Evolutionary conservation across 495 filamentous ascomycete genomes (phyloP).

Genomic region (Xylaria longipes): DNA sequence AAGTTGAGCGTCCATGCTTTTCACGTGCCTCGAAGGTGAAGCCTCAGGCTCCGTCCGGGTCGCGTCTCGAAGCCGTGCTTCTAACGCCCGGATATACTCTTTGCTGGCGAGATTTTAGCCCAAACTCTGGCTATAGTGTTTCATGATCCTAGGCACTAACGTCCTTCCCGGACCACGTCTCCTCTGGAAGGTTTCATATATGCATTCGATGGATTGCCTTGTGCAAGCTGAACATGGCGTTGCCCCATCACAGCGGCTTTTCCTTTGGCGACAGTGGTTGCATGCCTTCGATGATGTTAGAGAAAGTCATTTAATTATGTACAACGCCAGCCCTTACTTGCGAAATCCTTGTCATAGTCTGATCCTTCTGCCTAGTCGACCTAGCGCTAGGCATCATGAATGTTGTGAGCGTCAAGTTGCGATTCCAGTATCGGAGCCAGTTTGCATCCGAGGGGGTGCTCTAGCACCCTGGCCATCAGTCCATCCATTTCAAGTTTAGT

Average conservation of each 20-base stretch:
- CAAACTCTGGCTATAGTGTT: no score
- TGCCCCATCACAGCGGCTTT: constrained; percentile 13
- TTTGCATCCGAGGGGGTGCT: neutral
- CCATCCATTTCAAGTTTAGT: neutral
- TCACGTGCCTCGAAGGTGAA: neutral
- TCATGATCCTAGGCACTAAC: neutral
- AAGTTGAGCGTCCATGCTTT: neutral
- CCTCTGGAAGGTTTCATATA: constrained; percentile 5
- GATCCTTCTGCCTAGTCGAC: neutral
- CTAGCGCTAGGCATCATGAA: neutral
- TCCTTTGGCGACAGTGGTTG: constrained; percentile 12
- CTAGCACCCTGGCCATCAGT: neutral
- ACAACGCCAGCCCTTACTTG: neutral
- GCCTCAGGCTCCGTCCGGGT: neutral
- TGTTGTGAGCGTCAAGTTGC: neutral
- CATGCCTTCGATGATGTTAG: constrained; percentile 19
- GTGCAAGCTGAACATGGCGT: constrained; percentile 17
- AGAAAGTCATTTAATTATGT: neutral
- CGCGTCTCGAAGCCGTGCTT: constrained; percentile 9
- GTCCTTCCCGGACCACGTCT: constrained; percentile 21
- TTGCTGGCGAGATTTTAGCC: constrained; percentile 7
- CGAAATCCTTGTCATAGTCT: neutral
- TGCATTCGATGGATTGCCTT: constrained; percentile 5
- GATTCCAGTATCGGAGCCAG: neutral
- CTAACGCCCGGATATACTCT: constrained; percentile 11